phyloP scores from a whole-genome alignment of 2,329 filamentous ascomycete genomes.

The Blastomyces gilchristii region DNA sequence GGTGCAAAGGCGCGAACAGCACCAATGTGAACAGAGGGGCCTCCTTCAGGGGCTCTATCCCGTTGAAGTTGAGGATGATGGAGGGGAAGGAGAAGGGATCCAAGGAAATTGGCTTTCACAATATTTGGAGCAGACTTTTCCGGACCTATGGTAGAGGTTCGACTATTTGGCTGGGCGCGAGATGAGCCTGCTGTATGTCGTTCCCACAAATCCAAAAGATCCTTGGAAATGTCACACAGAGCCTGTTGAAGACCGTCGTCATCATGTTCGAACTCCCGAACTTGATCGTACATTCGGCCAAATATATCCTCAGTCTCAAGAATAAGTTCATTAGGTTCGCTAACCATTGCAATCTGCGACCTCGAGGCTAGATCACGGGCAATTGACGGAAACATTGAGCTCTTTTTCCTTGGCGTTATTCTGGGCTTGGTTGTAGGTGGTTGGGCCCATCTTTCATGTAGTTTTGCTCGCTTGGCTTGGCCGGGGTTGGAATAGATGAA shows the following conservation, averaged over 20 bases:
- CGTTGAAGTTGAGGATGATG: slow-evolving; percentile 52
- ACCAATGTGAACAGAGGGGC: slow-evolving; percentile 18
- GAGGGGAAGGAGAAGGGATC: slow-evolving; percentile 64
- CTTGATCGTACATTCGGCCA: slow-evolving; percentile 49
- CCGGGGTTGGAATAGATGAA: slow-evolving; percentile 35
- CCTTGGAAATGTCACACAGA: slow-evolving; percentile 27
- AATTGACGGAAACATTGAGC: slow-evolving; percentile 58
- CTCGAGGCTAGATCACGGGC: slow-evolving; percentile 57
- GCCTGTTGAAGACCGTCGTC: slow-evolving; percentile 24
- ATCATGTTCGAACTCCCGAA: slow-evolving; percentile 24
- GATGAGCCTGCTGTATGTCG: slow-evolving; percentile 32
- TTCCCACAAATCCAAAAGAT: slow-evolving; percentile 29
- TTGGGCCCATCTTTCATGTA: slow-evolving; percentile 31
- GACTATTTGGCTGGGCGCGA: slow-evolving; percentile 24
- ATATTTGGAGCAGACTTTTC: slow-evolving; percentile 52
- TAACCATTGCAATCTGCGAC: slow-evolving; percentile 49
- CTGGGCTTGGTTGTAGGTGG: slow-evolving; percentile 27
- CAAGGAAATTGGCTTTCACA: slow-evolving; percentile 69
- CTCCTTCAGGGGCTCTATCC: slow-evolving; percentile 18
- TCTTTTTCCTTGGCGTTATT: slow-evolving; percentile 36
- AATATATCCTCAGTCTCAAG: slow-evolving; percentile 65
- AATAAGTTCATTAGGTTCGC: slow-evolving; percentile 62
- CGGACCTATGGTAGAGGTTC: slow-evolving; percentile 54
- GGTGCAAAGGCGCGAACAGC: slow-evolving; percentile 24
- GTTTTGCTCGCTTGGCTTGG: slow-evolving; percentile 34